Base-by-base conservation (phyloP, 495 filamentous ascomycete species). In the Elasticomyces elasticus region DNA sequence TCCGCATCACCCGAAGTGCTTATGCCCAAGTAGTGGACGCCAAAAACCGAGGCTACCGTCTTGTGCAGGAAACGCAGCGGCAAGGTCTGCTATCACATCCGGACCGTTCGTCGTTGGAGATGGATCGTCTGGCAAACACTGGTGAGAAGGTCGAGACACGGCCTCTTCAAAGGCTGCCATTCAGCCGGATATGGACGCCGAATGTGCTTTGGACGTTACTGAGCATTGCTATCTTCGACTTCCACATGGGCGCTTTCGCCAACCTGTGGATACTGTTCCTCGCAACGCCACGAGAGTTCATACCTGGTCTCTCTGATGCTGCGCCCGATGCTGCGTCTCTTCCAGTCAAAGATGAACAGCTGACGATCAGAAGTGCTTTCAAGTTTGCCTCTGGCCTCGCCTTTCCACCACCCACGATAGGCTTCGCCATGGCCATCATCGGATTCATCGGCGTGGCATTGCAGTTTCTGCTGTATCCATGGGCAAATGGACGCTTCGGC, bases 201-300 rank as follows among this genome's bases (percentile, higher is more conserved):
- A 67, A 66, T 30, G 65, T 67, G 23, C 42, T 65, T 31, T 62
- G 52, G 49, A 63, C 61, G 11, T 51, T 67, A 6, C 35, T 64
- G 13, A 54, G 49, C 30, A 58, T 63, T 24, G 65, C 63, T 25
- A 60, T 67, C 38, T 66, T 67, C 49, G 65, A 64, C 52, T 64
- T 65, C 37, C 65, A 67, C 52, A 64, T 67, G 62, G 64, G 61
- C 46, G 65, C 65, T 31, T 67, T 67, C 50, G 42, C 57, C 43
- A 55, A 51, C 38, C 61, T 67, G 22, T 64, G 61, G 63, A 55
- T 66, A 35, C 58, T 66, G 27, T 67, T 67, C 47, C 61, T 67
- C 11, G 60, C 65, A 1, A 64, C 61, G 15, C 49, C 51, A 10
- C 63, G 65, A 1, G 47, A 60, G 23, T 60, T 54, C 50, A 48